A percentile compares a stretch with the other conserved stretches of the same genome.
phyloP scores from a whole-genome alignment of 2,329 filamentous ascomycete species.

The Alternaria gansuensis region DNA sequence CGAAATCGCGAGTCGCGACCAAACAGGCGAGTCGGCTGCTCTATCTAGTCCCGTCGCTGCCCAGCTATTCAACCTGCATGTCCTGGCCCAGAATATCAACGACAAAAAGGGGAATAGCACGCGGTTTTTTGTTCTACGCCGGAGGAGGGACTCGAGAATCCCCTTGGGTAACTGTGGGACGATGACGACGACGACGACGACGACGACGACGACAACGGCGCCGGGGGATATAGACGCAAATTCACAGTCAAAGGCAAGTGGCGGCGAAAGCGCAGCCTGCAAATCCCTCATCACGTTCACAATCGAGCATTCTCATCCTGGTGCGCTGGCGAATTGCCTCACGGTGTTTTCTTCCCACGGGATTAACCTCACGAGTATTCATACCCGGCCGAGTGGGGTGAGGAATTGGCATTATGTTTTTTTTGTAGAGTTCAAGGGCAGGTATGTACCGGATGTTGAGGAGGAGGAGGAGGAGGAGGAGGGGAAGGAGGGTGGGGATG shows the following conservation, averaged over 20 bases:
- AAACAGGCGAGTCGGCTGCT: constrained; percentile 72
- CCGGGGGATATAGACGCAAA: too few species aligned
- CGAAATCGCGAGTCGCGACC: constrained; percentile 72
- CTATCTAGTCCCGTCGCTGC: constrained; percentile 81
- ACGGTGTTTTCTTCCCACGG: constrained; percentile 76
- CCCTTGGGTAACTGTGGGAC: not conserved
- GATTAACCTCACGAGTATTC: constrained; percentile 90
- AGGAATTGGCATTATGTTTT: constrained; percentile 91
- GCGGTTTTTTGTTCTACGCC: constrained; percentile 74
- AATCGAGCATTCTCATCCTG: constrained; percentile 77
- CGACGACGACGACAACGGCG: not conserved
- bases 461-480: constrained; percentile 57
- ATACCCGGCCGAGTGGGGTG: constrained; percentile 79
- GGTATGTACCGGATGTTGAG: too few species aligned
- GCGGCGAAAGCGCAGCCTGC: constrained; percentile 19
- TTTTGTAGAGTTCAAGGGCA: constrained; percentile 83
- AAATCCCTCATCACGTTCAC: constrained; percentile 86
- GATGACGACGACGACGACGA: not conserved
- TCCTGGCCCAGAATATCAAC: constrained; percentile 75
- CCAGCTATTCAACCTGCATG: constrained; percentile 69
- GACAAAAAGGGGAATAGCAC: constrained; percentile 81
- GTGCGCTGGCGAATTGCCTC: constrained; percentile 83
- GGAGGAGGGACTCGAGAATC: constrained; percentile 1
- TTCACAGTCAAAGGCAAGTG: too few species aligned
- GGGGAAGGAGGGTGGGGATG: constrained; percentile 66